A percentile compares a stretch with the other conserved stretches of the same genome.
Evolutionary conservation across 371 early-diverging fungal species (phyloP).

Genomic region (Blyttiomyces sp.): DNA sequence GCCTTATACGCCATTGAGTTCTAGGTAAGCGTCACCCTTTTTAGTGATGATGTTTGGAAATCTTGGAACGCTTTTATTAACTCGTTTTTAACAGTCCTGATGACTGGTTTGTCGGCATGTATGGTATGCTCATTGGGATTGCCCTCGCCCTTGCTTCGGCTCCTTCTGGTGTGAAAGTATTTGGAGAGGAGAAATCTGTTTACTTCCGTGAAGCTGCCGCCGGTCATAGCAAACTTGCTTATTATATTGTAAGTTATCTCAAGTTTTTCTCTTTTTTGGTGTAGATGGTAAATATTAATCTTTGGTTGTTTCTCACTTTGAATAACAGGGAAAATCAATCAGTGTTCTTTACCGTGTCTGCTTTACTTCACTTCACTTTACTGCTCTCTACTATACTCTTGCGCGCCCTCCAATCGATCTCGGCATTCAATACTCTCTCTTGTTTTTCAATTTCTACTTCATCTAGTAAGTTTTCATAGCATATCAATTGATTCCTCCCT

Average conservation of each 20-base stretch:
- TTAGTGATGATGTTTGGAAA: conserved; percentile 1
- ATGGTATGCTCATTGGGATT: conserved; percentile 32
- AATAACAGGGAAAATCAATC: background rate
- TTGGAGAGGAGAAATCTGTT: conserved; percentile 36
- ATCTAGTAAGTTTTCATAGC: conserved; percentile 28
- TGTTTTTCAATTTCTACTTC: conserved; percentile 36
- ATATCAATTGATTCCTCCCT: background rate
- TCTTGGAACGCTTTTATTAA: conserved; percentile 10
- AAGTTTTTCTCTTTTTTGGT: conserved; percentile 26
- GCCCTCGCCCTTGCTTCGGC: conserved; percentile 37
- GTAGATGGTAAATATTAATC: conserved; percentile 20
- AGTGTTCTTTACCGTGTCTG: background rate
- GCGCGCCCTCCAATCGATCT: conserved; percentile 27
- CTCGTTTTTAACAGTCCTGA: background rate
- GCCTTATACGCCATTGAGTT: conserved; percentile 3
- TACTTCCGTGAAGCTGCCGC: conserved; percentile 4
- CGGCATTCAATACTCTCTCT: conserved; percentile 21
- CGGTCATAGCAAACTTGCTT: conserved; percentile 30
- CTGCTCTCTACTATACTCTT: conserved; percentile 22
- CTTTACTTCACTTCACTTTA: conserved; percentile 18
- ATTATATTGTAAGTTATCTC: conserved; percentile 23
- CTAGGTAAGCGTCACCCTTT: conserved; percentile 12
- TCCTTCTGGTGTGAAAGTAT: conserved; percentile 41
- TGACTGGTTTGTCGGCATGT: conserved; percentile 7
- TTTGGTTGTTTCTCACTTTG: background rate